Base-by-base conservation (phyloP, 192 early-diverging fungal species). In the Coemansia sp. region DNA sequence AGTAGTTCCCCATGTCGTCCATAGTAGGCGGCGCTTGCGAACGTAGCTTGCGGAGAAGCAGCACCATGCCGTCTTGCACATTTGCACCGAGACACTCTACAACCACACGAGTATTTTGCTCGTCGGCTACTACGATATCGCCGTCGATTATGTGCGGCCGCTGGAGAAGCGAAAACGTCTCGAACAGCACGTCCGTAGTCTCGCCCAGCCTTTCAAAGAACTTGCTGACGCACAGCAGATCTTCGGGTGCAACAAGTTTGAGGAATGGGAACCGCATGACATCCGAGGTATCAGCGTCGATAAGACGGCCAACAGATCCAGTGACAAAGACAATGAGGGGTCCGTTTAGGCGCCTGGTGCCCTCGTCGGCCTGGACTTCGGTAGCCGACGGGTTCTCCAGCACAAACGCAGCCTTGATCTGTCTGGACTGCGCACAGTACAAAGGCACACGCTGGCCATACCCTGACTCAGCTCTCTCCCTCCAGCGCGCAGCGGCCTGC, bases 71-170 rank as follows among this genome's bases (percentile, higher is more conserved):
- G 56, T 79, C 76, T 49, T 73, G 67, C 52, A 79, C 71, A 34
- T 70, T 70, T 5, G 76, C 76, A 22, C 76, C 76, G 34, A 79
- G 42, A 13, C 67, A 69, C 68, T 79, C 76, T 19, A 79, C 76
- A 2, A 79, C 25, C 0, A 79, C 55, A 9, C 76, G 48, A 20
- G 49, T 46, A 59, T 79, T 79, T 0, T 67, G 42, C 34, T 64
- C 69, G 7, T 79, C 76, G 10, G 60, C 45, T 17, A 45, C 42
- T 17, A 17, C 42, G 5, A 45, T 17, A 17, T 45, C 42, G 42
- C 76, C 76, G 20, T 79, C 76, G 35, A 79, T 79, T 0, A 79
- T 65, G 17, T 63, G 53, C 57, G 76, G 76, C 49, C 64, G 66
- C 54, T 70, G 54, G 45, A 79, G 53, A 36, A 79, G 52, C 62